phyloP scores from a whole-genome alignment of 768 basidiomycete species.

The Auricularia sp. region DNA sequence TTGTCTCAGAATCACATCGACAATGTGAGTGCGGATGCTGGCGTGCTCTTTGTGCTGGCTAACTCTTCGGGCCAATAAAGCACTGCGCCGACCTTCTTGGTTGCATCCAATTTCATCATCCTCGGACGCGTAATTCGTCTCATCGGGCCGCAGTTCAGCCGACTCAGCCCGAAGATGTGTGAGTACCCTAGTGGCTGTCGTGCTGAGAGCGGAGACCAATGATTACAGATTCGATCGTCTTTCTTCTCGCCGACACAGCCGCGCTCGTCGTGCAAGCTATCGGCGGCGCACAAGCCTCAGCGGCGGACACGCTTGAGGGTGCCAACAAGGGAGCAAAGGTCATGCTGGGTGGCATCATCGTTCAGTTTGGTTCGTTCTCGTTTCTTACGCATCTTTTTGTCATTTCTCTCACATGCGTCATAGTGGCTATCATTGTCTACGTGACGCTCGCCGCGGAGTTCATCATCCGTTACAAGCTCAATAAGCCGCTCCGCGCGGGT shows the following conservation, averaged over 20 bases:
- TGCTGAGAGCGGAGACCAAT: too few relatives aligned
- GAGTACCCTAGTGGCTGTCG: conserved; percentile 10
- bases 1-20: neutral
- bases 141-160: conserved; percentile 38
- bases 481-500: conserved; percentile 10
- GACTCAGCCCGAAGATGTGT: conserved; percentile 35
- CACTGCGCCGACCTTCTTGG: conserved; percentile 43
- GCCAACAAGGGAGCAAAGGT: conserved; percentile 34
- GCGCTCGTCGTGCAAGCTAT: conserved; percentile 54
- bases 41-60: neutral
- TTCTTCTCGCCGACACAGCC: conserved; percentile 35
- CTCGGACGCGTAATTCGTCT: conserved; percentile 36
- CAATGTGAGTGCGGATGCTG: neutral
- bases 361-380: conserved; percentile 38
- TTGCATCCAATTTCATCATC: conserved; percentile 52
- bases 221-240: conserved; percentile 16
- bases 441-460: conserved; percentile 34
- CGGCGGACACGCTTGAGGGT: conserved; percentile 17
- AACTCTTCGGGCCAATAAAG: neutral
- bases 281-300: conserved; percentile 48
- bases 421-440: conserved; percentile 34
- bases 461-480: conserved; percentile 27
- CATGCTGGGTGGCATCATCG: conserved; percentile 54
- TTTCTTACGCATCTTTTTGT: too few relatives aligned
- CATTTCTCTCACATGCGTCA: neutral